Percentiles rank a stretch among this genome's conserved stretches.
phyloP scores from a whole-genome alignment of 1,139 yeast genomes.

The Diutina pseudorugosa region DNA sequence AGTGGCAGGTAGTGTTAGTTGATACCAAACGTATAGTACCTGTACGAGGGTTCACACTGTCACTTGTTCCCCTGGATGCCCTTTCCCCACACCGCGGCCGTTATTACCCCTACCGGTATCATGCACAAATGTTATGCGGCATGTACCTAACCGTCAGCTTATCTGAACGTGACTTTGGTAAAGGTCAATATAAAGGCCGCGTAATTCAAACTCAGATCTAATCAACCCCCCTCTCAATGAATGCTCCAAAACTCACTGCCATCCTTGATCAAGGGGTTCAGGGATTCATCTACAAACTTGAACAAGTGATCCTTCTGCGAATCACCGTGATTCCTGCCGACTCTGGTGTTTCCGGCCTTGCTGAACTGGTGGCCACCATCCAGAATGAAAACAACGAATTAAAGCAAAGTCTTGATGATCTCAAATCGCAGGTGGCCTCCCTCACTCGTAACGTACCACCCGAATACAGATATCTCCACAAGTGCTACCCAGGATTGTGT shows the following conservation, averaged over 20 bases:
- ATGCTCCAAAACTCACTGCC: background rate
- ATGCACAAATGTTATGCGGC: background rate
- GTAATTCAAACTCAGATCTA: no score
- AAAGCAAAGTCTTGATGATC: background rate
- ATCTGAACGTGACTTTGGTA: background rate
- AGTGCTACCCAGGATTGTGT: constrained; percentile 1
- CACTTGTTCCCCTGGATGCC: background rate
- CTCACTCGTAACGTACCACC: background rate
- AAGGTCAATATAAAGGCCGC: background rate
- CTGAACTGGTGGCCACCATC: background rate
- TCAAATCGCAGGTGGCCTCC: background rate
- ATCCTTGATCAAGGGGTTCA: background rate
- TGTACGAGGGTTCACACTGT: background rate
- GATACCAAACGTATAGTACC: background rate
- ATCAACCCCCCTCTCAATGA: background rate
- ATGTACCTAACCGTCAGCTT: background rate
- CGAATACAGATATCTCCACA: background rate
- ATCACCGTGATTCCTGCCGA: background rate
- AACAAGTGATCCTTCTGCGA: background rate
- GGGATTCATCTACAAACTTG: background rate
- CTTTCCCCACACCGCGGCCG: background rate
- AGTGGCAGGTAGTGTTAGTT: background rate
- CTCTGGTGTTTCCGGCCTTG: background rate
- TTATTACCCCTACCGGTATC: background rate
- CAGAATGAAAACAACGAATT: background rate